phyloP scores from a whole-genome alignment of 345 rosid genomes.

The Syzygium aqueum region DNA sequence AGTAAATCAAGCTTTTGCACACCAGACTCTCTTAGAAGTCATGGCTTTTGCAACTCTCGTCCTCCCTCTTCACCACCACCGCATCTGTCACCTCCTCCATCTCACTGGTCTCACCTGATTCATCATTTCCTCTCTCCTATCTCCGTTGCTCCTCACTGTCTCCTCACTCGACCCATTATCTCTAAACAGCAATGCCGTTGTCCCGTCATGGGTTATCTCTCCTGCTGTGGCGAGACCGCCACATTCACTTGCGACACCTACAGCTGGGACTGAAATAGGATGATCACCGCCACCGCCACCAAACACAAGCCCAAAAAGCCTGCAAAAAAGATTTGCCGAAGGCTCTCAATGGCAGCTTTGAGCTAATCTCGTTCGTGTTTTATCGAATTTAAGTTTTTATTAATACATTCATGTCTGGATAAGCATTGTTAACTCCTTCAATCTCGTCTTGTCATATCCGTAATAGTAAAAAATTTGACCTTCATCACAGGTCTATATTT shows the following conservation, averaged over 20 bases:
- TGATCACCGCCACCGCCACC: background rate
- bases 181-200: background rate
- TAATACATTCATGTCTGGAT: background rate
- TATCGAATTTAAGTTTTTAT: too few species aligned
- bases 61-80: too few species aligned
- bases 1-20: background rate
- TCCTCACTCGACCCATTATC: background rate
- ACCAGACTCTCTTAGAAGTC: background rate
- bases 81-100: too few species aligned
- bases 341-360: background rate
- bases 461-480: fast-evolving
- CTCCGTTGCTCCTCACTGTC: background rate
- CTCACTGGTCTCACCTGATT: background rate
- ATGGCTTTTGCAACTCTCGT: conserved; percentile 6
- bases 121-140: background rate
- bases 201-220: conserved; percentile 39
- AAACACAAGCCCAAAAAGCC: background rate
- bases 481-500: background rate
- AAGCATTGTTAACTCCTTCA: background rate
- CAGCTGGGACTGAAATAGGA: conserved; percentile 39
- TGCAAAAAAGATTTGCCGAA: conserved; percentile 7
- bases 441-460: background rate
- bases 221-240: conserved; percentile 64
- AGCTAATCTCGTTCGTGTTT: background rate
- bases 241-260: conserved; percentile 49